Evolutionary conservation across 441 rosid species (phyloP).

Genomic region (Euphorbia corollata): DNA sequence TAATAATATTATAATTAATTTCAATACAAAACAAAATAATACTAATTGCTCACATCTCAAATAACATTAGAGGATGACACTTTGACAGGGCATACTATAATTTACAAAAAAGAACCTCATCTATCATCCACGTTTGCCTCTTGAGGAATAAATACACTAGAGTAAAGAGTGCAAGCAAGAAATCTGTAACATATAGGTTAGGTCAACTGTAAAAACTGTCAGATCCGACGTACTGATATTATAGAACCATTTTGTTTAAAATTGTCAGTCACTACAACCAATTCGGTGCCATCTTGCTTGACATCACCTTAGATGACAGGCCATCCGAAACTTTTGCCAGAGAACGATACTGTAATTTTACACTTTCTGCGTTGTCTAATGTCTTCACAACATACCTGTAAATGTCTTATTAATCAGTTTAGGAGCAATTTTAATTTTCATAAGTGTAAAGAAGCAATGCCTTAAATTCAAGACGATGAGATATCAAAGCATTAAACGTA

Average conservation of each 20-base stretch:
- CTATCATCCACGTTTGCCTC: background rate
- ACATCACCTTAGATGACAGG: constrained; percentile 32
- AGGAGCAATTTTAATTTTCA: background rate
- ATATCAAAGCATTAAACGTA: background rate
- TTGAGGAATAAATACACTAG: constrained; percentile 1
- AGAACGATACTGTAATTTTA: constrained; percentile 88
- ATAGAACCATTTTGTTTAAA: background rate
- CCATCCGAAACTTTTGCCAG: constrained; percentile 59
- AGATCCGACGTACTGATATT: background rate
- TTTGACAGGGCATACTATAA: constrained; percentile 5
- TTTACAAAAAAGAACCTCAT: constrained; percentile 13
- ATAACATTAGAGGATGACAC: background rate
- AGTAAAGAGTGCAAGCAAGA: constrained; percentile 8
- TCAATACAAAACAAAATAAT: too few species aligned
- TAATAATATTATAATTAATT: too few species aligned
- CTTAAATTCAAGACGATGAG: background rate
- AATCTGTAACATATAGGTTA: constrained; percentile 8
- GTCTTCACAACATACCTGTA: constrained; percentile 93
- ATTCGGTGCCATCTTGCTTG: constrained; percentile 50
- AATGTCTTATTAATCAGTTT: background rate
- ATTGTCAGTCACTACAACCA: constrained; percentile 30
- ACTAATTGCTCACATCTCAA: too few species aligned
- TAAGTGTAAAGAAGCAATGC: background rate
- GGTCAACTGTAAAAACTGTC: constrained; percentile 8
- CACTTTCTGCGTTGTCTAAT: constrained; percentile 85